phyloP scores from a whole-genome alignment of 1,284 basidiomycete species.

The Boletellus deceptivus region DNA sequence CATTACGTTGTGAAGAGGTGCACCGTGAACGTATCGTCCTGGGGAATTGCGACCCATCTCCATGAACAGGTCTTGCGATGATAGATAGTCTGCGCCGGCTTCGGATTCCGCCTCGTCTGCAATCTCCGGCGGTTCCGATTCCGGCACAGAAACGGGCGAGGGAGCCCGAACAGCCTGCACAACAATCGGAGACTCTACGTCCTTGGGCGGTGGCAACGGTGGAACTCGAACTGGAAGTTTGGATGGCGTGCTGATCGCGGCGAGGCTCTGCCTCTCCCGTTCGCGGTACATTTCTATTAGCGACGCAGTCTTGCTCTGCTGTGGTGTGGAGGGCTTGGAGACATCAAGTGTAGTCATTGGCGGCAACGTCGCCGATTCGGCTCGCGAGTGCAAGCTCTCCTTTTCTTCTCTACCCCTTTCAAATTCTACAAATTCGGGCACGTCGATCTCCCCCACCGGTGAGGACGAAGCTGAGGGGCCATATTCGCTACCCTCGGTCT shows the following conservation, averaged over 20 bases:
- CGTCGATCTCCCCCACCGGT: constrained; percentile 32
- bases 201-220: constrained; percentile 10
- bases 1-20: constrained; percentile 80
- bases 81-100: constrained; percentile 16
- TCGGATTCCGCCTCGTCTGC: constrained; percentile 18
- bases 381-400: constrained; percentile 27
- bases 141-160: constrained; percentile 18
- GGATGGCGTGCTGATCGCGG: constrained; percentile 28
- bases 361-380: constrained; percentile 33
- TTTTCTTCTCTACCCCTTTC: constrained; percentile 37
- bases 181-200: constrained; percentile 1
- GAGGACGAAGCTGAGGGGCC: constrained; percentile 32
- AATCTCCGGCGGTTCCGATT: constrained; percentile 18
- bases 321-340: constrained; percentile 12
- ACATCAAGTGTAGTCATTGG: constrained; percentile 24
- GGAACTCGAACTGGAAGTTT: constrained; percentile 36
- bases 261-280: constrained; percentile 47
- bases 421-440: constrained; percentile 33
- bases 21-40: constrained; percentile 79
- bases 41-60: constrained; percentile 61
- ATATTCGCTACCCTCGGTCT: constrained; percentile 34
- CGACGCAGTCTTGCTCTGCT: constrained; percentile 61
- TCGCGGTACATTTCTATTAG: constrained; percentile 82
- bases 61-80: constrained; percentile 37
- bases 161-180: constrained; percentile 5